Evolutionary conservation across 2,329 filamentous ascomycete genomes (phyloP), one percentile per base, ranked within the genome.

Genomic region (Colletotrichum sp.): DNA sequence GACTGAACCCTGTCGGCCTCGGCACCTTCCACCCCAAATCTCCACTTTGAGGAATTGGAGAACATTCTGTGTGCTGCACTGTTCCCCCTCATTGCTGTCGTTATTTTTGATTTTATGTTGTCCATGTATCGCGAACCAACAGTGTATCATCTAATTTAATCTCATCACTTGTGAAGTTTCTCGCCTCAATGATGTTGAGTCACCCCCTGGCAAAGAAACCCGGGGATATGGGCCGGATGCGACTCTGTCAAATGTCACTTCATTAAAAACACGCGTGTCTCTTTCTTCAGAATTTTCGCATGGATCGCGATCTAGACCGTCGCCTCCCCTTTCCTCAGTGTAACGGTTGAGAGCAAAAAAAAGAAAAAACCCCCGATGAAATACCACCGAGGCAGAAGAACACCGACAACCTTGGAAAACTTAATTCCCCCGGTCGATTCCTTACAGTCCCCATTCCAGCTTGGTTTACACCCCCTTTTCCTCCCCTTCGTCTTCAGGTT

Each of bases 11-110:
- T 73, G 70, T 68, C 70, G 16, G 48, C 59, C 69, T 75, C 64
- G 64, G 64, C 64, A 73, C 44, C 39, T 68, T 64, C 22, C 26
- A 72, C 34, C 64, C 64, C 57, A 73, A 75, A 75, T 68, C 69
- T 39, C 73, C 73, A 75, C 73, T 65, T 13, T 26, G 24, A 30
- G 52, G 18, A 28, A 28, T 62, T 30, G 16, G 39, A 36, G 39
- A 63, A 22, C 22, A 59, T 71, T 65, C 24, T 30, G 34, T 60
- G 22, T 26, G 8, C 26, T 24, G 13, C 18, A 8, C 26, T 24
- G 13, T 9, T 48, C 10, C 22, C 26, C n/a, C 65, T n/a, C 22
- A 26, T 55, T 16, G 36, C 22, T 34, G 16, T 22, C 9, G 8
- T 30, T 59, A n/a, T 28, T 62, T 71, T 24, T 36, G 8, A 18